Base-by-base conservation (phyloP, 2,329 filamentous ascomycete genomes). In the Blastomyces emzantsi region DNA sequence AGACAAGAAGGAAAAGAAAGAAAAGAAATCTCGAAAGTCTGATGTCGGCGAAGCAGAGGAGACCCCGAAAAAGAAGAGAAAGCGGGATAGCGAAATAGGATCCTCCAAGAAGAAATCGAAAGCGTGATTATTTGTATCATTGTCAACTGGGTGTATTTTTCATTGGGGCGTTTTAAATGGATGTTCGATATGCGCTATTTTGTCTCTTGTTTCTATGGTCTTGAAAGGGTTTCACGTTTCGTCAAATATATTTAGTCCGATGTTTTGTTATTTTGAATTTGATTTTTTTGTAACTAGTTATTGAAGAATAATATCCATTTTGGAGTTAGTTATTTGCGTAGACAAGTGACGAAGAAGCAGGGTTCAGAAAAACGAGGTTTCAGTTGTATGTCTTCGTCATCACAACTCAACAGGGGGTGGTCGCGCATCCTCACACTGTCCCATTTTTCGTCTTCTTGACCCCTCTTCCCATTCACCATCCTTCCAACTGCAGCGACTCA, bases 61-160 rank as follows among this genome's bases (percentile, higher is more conserved):
- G 62, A 72, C 74, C 41, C 77, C 78, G 66, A 80, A 80, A 73
- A 79, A 80, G 74, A 81, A 80, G 74, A 75, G 78, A 70, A 81
- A 80, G 74, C 75, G 77, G 67, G 77, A 78, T 69, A 72, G 70
- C 62, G 77, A 77, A 64, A 72, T 73, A 63, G 76, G 74, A 69
- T 71, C 75, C 63, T 76, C 75, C 65, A 78, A 77, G 70, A 78
- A 78, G 71, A 78, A 77, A 72, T 73, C 73, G 67, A 78, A 76
- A 73, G 72, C 74, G 65, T 77, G 72, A 74, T 72, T 13, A 22
- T 36, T 1, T 61, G 36, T 62, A 47, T 62, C 33, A 62, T 47
- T 22, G 30, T 61, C 36, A 25, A 17, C 22, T 61, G 55, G 60
- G 57, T 58, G 58, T 64, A 73, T 72, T 74, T 76, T 72, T 73